Evolutionary conservation across 2,329 filamentous ascomycete genomes (phyloP), one percentile per base, ranked within the genome.

Genomic region (Venturia effusa): DNA sequence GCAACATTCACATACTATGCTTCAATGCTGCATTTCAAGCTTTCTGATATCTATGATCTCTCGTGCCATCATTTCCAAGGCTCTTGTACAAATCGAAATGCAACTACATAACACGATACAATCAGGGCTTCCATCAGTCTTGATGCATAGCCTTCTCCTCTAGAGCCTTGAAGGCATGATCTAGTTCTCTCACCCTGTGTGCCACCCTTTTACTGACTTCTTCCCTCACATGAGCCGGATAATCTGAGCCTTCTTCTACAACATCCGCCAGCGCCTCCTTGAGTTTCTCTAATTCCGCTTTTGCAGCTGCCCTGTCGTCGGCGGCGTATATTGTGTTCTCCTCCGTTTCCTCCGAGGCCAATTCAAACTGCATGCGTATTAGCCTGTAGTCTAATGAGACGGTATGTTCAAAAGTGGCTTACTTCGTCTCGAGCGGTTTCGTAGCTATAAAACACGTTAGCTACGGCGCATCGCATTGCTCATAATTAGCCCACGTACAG

Each of bases 321-420:
- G 78, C 75, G 1, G 82, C 82, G 70, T 84, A 84, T 39, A 82
- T 78, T 13, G 80, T 81, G 64, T 79, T 78, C 72, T 81, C 82
- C 67, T 79, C 75, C 22, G 78, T 81, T 68, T 81, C 79, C 66
- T 82, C 80, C 63, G 75, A 73, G 37, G 79, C 80, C 39, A 81
- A 81, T 64, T 82, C 79, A 68, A 81, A 81, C 70, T 72, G 55
- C 11, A 51, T 27, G 3, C n/a, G n/a, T 6, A n/a, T 62, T 22
- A 37, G 61, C 7, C 22, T 60, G 11, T 5, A 6, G 2, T 15
- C 15, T 3, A 37, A 34, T 10, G 15, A 19, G 4, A 27, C 5
- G 15, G 43, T 27, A 15, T 51, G 15, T 15, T 51, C 22, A n/a
- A n/a, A 32, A 8, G 43, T 27, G 24, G 45, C 19, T 48, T 1